Base-by-base conservation (phyloP, 2,329 filamentous ascomycete species). In the Sporothrix luriei region DNA sequence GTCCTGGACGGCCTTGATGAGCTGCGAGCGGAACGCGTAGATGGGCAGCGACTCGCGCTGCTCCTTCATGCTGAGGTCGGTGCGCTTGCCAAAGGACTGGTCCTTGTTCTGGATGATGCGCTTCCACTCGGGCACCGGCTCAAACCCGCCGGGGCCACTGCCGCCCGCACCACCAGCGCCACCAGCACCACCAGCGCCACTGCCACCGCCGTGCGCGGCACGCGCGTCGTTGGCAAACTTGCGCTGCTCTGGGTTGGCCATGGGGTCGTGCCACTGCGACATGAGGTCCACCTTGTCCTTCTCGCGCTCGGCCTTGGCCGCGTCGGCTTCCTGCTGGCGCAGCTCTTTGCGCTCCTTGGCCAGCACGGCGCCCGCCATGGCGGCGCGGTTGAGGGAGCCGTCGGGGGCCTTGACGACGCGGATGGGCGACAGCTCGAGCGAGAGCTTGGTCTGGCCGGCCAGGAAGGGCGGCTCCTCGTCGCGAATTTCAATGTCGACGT, bases 401-500 rank as follows among this genome's bases (percentile, higher is more conserved):
- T 99, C 95, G 0, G 95, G 96, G 1, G 95, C 95, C 80, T 98
- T 98, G 75, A 99, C 92, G 26, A 99, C 94, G 73, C 96, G 87
- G 72, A 99, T 99, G 0, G 95, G 95, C 1, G 94, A 97, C 4
- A 99, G 82, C 76, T 99, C 95, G 10, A 99, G 84, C 11, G 93
- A 97, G 77, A 97, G 94, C 77, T 97, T 97, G 0, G 95, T 99
- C 78, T 99, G 96, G 4, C 95, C 95, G 19, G 92, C 91, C 72
- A 99, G 80, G 83, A 99, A 99, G 0, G 95, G 95, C 0, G 95
- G 96, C 76, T 99, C 95, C 75, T 99, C 95, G 72, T 99, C 95
- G 74, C 90, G 88, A 40, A 99, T 92, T 79, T 99, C 95, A 73
- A 99, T 99, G 75, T 99, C 95, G 4, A 99, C 88, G 76, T 99